phyloP scores from a whole-genome alignment of 192 early-diverging fungal genomes.

The Gaertneriomyces semiglobifer region DNA sequence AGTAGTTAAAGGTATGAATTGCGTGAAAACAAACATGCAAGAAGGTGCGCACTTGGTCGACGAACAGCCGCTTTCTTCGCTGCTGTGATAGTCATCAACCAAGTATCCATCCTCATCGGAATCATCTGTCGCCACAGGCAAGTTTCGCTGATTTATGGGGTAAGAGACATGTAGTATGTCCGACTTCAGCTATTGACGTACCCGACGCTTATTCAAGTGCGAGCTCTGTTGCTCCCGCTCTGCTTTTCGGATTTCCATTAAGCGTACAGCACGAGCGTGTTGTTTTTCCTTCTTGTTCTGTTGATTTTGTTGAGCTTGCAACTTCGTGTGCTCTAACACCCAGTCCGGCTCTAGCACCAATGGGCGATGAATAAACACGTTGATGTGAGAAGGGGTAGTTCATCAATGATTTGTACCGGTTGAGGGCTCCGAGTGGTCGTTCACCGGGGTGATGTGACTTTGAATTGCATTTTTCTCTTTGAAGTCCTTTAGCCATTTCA shows the following conservation, averaged over 20 bases:
- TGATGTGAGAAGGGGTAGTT: background rate
- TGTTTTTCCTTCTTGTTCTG: constrained; percentile 28
- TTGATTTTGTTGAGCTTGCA: constrained; percentile 7
- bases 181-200: background rate
- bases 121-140: background rate
- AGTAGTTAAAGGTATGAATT: background rate
- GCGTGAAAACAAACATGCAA: background rate
- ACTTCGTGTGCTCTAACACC: constrained; percentile 7
- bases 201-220: background rate
- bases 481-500: constrained; percentile 74
- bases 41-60: no score
- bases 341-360: constrained; percentile 12
- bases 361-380: background rate
- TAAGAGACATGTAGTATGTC: no score
- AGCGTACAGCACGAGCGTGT: constrained; percentile 34
- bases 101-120: constrained; percentile 20
- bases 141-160: background rate
- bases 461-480: background rate
- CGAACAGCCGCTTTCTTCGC: constrained; percentile 5
- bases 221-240: constrained; percentile 17
- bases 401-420: background rate
- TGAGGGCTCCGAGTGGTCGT: no score
- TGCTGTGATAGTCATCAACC: constrained; percentile 23
- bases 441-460: no score
- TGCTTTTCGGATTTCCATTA: constrained; percentile 34